Base-by-base conservation (phyloP, 306 rosid species). In the Leucaena leucocephala region DNA sequence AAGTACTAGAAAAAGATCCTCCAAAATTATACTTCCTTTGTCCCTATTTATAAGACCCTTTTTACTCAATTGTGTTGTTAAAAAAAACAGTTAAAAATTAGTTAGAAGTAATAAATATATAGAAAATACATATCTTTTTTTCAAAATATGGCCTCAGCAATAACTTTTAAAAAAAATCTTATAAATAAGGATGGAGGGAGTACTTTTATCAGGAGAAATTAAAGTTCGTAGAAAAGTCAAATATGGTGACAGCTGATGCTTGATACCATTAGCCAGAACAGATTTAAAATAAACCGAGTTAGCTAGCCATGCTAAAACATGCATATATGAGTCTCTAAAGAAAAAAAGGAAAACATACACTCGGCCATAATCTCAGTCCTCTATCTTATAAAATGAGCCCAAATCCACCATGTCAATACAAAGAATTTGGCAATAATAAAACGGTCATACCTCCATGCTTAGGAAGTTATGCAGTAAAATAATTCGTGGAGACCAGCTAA, bases 401-500 rank as follows among this genome's bases (percentile, higher is more conserved):
- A 59, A 27, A 34, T 12, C n/a, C 40, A 85, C 38, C 58, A 66
- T 46, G 54, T 50, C n/a, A 75, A 75, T 76, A 58, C 17, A 19
- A 74, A 76, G 62, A 70, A 71, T 75, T 43, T 65, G 69, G 66
- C 48, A 55, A 44, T 52, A 17, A 48, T 49, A 77, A 59, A 81
- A 80, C 27, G 27, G 72, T 42, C 54, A 82, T 87, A 94, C 97
- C 97, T 92, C 91, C 66, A 35, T 77, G 86, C 98, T 95, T 82
- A 95, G 75, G 81, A 95, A 95, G 73, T 95, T 95, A 83, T 91
- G 98, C 61, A 95, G 86, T 69, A 95, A 78, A 81, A 88, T 91
- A 78, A 92, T 95, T 74, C 98, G 88, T 64, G 98, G 98, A 42
- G 90, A 88, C 98, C 98, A 95, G 92, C 90, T 95, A 77, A 95